Conservation (phyloP, 345 rosid species). For the Excoecaria agallocha region DNA sequence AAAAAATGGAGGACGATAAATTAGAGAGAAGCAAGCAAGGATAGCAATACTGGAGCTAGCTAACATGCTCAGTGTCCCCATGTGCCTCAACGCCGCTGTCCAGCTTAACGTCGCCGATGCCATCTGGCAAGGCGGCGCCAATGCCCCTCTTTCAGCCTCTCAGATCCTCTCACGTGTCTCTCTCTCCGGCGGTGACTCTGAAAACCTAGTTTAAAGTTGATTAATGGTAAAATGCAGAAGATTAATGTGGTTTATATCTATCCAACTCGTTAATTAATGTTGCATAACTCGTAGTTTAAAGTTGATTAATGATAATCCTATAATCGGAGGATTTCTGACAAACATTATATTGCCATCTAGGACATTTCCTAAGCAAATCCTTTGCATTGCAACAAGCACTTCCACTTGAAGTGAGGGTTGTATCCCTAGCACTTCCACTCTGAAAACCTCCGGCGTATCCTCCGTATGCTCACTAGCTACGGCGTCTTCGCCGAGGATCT, state of each 20-base stretch:
- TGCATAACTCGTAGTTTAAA: too few species aligned
- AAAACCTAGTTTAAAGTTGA: too few species aligned
- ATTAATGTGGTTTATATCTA: too few species aligned
- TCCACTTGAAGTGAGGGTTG: too few species aligned
- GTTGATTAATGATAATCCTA: too few species aligned
- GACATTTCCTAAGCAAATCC: too few species aligned
- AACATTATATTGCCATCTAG: too few species aligned
- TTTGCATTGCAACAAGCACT: too few species aligned
- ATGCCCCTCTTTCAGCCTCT: conserved; percentile 67
- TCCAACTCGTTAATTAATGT: too few species aligned
- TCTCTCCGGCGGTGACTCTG: conserved; percentile 43
- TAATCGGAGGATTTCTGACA: too few species aligned
- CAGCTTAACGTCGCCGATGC: conserved; percentile 74
- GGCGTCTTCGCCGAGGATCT: conserved; percentile 71
- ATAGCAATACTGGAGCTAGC: conserved; percentile 72
- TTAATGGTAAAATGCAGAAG: too few species aligned
- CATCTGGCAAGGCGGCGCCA: conserved; percentile 76
- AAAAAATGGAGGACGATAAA: conserved; percentile 44
- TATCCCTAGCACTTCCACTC: too few species aligned
- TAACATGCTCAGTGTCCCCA: conserved; percentile 91
- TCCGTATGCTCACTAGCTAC: conserved; percentile 80
- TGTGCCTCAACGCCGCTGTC: conserved; percentile 77
- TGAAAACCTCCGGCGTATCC: conserved; percentile 80
- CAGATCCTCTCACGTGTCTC: conserved; percentile 59
- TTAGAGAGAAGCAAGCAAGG: conserved; percentile 56